Percentiles rank a stretch among this genome's conserved stretches.
These are phyloP conservation scores for Calonectria honghensis DNA, from an alignment of 2,329 filamentous ascomycete genomes.

Conservation along the genomic window DNA sequence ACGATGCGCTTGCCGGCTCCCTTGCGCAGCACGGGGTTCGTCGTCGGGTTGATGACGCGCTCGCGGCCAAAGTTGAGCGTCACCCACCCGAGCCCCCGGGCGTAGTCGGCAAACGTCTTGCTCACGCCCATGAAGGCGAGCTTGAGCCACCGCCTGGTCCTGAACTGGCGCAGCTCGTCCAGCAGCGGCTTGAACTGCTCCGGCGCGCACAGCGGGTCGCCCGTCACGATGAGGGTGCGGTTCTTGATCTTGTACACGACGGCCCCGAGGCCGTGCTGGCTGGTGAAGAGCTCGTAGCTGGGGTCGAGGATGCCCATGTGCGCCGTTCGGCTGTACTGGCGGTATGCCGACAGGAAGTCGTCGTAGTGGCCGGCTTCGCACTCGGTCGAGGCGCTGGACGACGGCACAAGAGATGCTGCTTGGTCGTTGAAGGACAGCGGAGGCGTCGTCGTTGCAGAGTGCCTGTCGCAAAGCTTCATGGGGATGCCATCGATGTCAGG, in stretches of 20 bases:
- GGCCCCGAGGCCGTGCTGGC: slow-evolving; percentile 43
- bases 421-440: slow-evolving; percentile 16
- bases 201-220: slow-evolving; percentile 45
- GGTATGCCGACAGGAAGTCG: slow-evolving; percentile 33
- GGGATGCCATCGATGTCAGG: slow-evolving; percentile 28
- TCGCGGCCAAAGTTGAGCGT: slow-evolving; percentile 48
- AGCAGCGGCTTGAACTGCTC: slow-evolving; percentile 38
- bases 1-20: slow-evolving; percentile 48
- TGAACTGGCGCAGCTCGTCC: slow-evolving; percentile 43
- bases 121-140: slow-evolving; percentile 49
- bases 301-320: slow-evolving; percentile 52
- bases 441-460: slow-evolving; percentile 1
- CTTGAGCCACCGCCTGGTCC: slow-evolving; percentile 30
- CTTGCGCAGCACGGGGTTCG: slow-evolving; percentile 44
- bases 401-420: neutral
- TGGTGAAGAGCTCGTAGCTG: slow-evolving; percentile 47
- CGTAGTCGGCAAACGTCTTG: slow-evolving; percentile 42
- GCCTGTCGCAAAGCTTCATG: slow-evolving; percentile 9
- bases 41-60: slow-evolving; percentile 45
- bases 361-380: neutral
- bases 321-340: slow-evolving; percentile 45
- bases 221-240: slow-evolving; percentile 45
- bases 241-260: slow-evolving; percentile 46
- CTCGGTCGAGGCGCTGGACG: neutral
- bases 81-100: slow-evolving; percentile 39